These are phyloP conservation scores for Lichtheimia ornata DNA, from an alignment of 371 early-diverging fungal genomes.

Conservation along the genomic window DNA sequence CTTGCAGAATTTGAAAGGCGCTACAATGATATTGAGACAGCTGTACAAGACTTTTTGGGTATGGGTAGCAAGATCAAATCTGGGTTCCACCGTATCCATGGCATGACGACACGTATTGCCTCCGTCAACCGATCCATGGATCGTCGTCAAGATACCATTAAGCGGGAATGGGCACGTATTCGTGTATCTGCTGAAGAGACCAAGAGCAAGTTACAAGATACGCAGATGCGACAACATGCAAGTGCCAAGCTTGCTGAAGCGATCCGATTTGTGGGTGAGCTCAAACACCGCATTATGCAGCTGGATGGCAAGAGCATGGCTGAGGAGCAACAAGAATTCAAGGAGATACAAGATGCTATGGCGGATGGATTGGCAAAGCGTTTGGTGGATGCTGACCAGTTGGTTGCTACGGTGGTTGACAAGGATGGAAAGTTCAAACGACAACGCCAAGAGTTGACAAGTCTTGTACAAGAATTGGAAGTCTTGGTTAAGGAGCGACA, in stretches of 20 bases:
- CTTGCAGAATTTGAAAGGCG: conserved; percentile 34
- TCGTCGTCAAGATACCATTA: conserved; percentile 32
- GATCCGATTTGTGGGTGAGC: conserved; percentile 38
- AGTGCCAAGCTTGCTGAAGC: conserved; percentile 39
- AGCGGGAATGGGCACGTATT: conserved; percentile 36
- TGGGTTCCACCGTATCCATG: background rate
- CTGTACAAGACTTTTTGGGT: conserved; percentile 28
- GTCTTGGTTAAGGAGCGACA: conserved; percentile 33
- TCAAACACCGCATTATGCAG: conserved; percentile 45
- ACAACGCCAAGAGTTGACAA: conserved; percentile 32
- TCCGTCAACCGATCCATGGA: conserved; percentile 32
- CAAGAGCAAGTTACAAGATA: conserved; percentile 32
- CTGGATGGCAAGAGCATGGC: conserved; percentile 40
- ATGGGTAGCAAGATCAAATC: conserved; percentile 25
- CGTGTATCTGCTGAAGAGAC: conserved; percentile 39
- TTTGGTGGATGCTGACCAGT: conserved; percentile 31
- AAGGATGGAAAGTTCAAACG: conserved; percentile 34
- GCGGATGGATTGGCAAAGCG: conserved; percentile 29
- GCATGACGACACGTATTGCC: conserved; percentile 10
- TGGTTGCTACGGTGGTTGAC: conserved; percentile 20
- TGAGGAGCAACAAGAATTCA: conserved; percentile 44
- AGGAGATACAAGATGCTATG: conserved; percentile 40
- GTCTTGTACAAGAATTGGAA: conserved; percentile 35
- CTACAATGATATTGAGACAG: conserved; percentile 30
- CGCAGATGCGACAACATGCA: conserved; percentile 36